phyloP scores from a whole-genome alignment of 1,284 basidiomycete species.

The Agroathelia rolfsii region DNA sequence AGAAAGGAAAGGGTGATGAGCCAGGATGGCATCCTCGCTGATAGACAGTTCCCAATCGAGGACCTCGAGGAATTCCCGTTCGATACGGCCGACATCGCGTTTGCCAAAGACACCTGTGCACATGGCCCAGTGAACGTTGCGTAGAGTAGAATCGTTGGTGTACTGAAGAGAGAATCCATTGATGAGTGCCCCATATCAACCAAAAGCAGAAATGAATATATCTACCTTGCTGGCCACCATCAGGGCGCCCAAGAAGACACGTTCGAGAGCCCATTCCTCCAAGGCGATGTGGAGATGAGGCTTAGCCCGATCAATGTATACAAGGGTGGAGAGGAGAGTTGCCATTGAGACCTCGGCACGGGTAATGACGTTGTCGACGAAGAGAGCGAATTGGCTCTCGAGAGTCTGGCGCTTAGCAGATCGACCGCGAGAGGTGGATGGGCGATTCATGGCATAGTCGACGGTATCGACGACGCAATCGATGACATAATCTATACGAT shows the following conservation, averaged over 20 bases:
- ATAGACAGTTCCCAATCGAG: slow-evolving; percentile 60
- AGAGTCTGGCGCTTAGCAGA: slow-evolving; percentile 32
- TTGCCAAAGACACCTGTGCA: slow-evolving; percentile 74
- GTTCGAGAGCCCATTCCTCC: slow-evolving; percentile 71
- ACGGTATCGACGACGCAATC: slow-evolving; percentile 60
- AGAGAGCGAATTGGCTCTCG: slow-evolving; percentile 46
- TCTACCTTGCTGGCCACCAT: slow-evolving; percentile 65
- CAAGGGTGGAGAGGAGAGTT: slow-evolving; percentile 52
- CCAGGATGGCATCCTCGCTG: slow-evolving; percentile 51
- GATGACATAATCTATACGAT: slow-evolving; percentile 50
- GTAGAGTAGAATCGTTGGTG: slow-evolving; percentile 63
- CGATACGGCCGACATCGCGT: slow-evolving; percentile 66
- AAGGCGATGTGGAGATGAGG: slow-evolving; percentile 66
- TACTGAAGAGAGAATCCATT: slow-evolving; percentile 33
- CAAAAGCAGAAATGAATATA: slow-evolving; percentile 11
- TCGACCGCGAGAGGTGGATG: slow-evolving; percentile 46
- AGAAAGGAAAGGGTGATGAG: slow-evolving; percentile 46
- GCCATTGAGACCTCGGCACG: slow-evolving; percentile 60
- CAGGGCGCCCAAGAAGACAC: slow-evolving; percentile 64
- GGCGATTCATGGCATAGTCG: slow-evolving; percentile 57
- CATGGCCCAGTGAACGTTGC: slow-evolving; percentile 70
- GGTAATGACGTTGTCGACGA: slow-evolving; percentile 53
- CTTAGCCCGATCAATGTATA: slow-evolving; percentile 62
- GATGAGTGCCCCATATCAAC: slow-evolving; percentile 12
- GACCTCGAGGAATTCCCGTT: slow-evolving; percentile 69